Base-by-base conservation (phyloP, 176 grass and related monocot species). In the Oryza brachyantha region DNA sequence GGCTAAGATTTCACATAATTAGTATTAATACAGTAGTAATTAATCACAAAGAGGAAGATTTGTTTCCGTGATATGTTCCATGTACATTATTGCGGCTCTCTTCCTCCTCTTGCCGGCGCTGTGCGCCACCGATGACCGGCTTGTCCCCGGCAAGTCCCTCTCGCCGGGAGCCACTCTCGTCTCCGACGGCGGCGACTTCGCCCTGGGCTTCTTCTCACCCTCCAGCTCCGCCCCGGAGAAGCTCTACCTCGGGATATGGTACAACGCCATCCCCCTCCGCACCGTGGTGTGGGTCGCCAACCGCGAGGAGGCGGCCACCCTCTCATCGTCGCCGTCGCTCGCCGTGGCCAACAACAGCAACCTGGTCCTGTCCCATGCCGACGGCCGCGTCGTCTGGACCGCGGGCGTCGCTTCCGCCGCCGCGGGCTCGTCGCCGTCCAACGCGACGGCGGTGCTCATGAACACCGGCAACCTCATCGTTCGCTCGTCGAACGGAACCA, bases 391-490 rank as follows among this genome's bases (percentile, higher is more conserved):
- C 7, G 22, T 63, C n/a, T 89, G 86, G 86, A 74, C 85, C 5
- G 34, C 61, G 27, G n/a, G 29, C 3, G 5, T 60, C 40, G 1
- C 69, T 3, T 4, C 16, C 17, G 10, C 0, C 40, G 2, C 39
- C 1, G 10, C 39, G 39, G 35, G 35, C 39, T 10, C 40, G 61
- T 63, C 29, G 10, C 1, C 10, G 45, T 8, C n/a, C n/a, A n/a
- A n/a, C n/a, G n/a, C 69, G 43, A 13, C 21, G 0, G 25, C 2
- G 13, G 42, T 45, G 66, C 80, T 93, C 0, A 17, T 21, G 12
- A 81, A 93, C 64, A 31, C 35, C 8, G 90, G 90, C 27, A 84
- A 86, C 81, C 72, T 93, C 16, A 34, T 84, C 62, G 7, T 61
- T 24, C 61, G 38, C 28, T 31, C 39, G 1, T 10, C 29, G 37